A percentile compares a stretch with the other conserved stretches of the same genome.
Evolutionary conservation across 1,284 basidiomycete genomes (phyloP).

Genomic region (Cryptococcus sp.): DNA sequence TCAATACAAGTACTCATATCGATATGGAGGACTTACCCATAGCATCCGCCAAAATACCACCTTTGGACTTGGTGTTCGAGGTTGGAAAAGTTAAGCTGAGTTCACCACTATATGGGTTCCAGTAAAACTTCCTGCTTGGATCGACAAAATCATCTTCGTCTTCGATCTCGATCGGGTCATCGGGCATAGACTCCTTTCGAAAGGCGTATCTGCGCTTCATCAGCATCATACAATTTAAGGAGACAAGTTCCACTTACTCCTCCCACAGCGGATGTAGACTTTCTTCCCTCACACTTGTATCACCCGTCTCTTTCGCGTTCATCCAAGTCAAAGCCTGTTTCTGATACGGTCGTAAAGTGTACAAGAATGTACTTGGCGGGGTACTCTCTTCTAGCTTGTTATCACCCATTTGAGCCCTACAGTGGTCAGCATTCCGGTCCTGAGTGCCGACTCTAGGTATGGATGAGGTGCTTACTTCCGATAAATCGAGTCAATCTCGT

Average conservation of each 20-base stretch:
- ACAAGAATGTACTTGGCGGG: conserved; percentile 70
- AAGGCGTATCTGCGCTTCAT: conserved; percentile 39
- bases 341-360: conserved; percentile 82
- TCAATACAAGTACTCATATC: too few relatives aligned
- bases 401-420: conserved; percentile 79
- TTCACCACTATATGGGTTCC: conserved; percentile 90
- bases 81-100: conserved; percentile 80
- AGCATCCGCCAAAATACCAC: conserved; percentile 51
- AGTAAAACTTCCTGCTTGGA: conserved; percentile 60
- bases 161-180: conserved; percentile 43
- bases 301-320: conserved; percentile 75
- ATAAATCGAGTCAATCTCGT: conserved; percentile 67
- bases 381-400: conserved; percentile 73
- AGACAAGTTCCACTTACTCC: conserved; percentile 57
- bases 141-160: conserved; percentile 42
- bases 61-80: conserved; percentile 70
- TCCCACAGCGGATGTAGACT: conserved; percentile 94
- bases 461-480: conserved; percentile 56
- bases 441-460: too few relatives aligned
- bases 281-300: conserved; percentile 63
- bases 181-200: conserved; percentile 30
- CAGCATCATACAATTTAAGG: neutral
- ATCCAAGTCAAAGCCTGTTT: conserved; percentile 96
- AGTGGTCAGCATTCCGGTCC: conserved; percentile 1
- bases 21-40: conserved; percentile 37